These are phyloP conservation scores for Linum tenue DNA, from an alignment of 345 rosid species.

Conservation along the genomic window DNA sequence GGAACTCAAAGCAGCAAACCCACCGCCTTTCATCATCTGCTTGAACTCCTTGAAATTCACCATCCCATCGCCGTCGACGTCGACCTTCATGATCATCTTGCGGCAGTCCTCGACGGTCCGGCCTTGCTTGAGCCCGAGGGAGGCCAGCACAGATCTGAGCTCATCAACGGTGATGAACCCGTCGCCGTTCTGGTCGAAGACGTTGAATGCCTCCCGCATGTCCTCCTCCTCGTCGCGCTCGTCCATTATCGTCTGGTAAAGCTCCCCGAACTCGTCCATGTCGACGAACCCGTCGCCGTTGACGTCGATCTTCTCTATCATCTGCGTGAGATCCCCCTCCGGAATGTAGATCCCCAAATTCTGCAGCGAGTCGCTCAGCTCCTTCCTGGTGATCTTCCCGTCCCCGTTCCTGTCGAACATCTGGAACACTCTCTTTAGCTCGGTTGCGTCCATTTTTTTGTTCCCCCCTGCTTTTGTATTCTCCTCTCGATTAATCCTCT, in stretches of 20 bases:
- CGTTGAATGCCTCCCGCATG: slow-evolving; percentile 75
- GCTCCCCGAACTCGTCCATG: slow-evolving; percentile 68
- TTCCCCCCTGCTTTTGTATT: too few relatives aligned
- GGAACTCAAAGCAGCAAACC: slow-evolving; percentile 69
- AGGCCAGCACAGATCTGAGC: slow-evolving; percentile 66
- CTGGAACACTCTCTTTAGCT: slow-evolving; percentile 70
- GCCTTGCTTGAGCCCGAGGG: slow-evolving; percentile 81
- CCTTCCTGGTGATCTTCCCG: slow-evolving; percentile 63
- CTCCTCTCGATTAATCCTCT: too few relatives aligned
- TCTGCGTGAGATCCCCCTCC: slow-evolving; percentile 52
- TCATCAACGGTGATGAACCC: slow-evolving; percentile 91
- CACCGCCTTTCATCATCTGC: slow-evolving; percentile 91
- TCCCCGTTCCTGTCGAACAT: slow-evolving; percentile 89
- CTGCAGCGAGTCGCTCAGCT: slow-evolving; percentile 54
- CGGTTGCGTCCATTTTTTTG: slow-evolving; percentile 49
- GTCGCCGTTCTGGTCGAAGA: slow-evolving; percentile 85
- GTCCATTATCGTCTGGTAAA: slow-evolving; percentile 75
- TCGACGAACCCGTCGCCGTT: slow-evolving; percentile 84
- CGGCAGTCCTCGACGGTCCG: slow-evolving; percentile 71
- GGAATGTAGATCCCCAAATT: slow-evolving; percentile 65
- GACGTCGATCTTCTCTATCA: slow-evolving; percentile 79
- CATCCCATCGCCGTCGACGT: slow-evolving; percentile 94
- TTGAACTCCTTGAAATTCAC: slow-evolving; percentile 73
- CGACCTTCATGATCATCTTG: slow-evolving; percentile 79
- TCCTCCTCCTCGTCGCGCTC: slow-evolving; percentile 81